Conservation (phyloP, 371 early-diverging fungal genomes). For the Mucor circinelloides region DNA sequence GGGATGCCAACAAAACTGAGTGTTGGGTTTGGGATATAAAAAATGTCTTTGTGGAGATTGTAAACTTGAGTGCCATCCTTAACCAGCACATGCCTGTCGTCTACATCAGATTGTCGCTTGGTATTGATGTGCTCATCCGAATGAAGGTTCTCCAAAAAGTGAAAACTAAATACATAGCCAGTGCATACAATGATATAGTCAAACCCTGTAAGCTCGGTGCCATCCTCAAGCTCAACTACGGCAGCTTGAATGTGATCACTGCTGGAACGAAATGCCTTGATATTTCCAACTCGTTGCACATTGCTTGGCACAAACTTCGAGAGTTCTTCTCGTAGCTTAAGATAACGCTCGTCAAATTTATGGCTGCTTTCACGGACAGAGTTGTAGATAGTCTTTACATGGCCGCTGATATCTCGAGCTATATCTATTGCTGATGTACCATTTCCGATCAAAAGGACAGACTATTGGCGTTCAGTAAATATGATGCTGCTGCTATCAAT, state of each 20-base stretch:
- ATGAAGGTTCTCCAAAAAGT: conserved; percentile 43
- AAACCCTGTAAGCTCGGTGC: conserved; percentile 30
- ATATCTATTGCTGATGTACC: conserved; percentile 55
- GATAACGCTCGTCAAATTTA: conserved; percentile 36
- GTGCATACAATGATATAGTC: conserved; percentile 63
- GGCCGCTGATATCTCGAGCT: conserved; percentile 12
- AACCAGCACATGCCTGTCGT: conserved; percentile 23
- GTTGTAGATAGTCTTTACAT: conserved; percentile 10
- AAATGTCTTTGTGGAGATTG: conserved; percentile 50
- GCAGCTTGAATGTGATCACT: conserved; percentile 5
- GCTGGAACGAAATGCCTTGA: not conserved
- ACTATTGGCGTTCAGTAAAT: conserved; percentile 1
- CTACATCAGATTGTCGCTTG: conserved; percentile 3
- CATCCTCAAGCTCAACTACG: conserved; percentile 43
- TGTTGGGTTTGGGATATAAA: conserved; percentile 58
- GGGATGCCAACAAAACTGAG: conserved; percentile 62
- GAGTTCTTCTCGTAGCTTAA: conserved; percentile 23
- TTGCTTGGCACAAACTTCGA: conserved; percentile 10
- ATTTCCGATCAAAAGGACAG: conserved; percentile 52
- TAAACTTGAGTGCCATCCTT: conserved; percentile 45
- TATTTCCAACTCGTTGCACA: conserved; percentile 16
- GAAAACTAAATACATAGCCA: conserved; percentile 61
- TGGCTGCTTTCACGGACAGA: conserved; percentile 45
- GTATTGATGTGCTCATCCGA: conserved; percentile 4
- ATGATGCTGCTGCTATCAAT: not conserved